Base-by-base conservation (phyloP, 768 basidiomycete genomes). In the Mycena vitilis region DNA sequence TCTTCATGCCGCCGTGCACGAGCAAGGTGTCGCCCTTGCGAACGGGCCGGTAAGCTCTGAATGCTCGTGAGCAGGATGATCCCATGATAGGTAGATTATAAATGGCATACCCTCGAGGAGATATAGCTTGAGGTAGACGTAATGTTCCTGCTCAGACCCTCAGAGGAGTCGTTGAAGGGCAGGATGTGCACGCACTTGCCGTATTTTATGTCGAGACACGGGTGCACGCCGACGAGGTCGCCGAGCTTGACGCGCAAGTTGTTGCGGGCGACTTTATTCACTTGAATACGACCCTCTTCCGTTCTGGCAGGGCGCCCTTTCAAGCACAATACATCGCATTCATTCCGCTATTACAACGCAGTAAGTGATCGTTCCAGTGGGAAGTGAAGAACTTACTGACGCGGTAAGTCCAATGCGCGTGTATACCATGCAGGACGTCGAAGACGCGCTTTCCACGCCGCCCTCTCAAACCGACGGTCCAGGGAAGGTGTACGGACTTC, bases 211-310 rank as follows among this genome's bases (percentile, higher is more conserved):
- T 99, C 97, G 67, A 92, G 88, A 78, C 96, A 98, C 75, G 95
- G 90, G 80, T 99, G 96, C 0, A 99, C 96, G 69, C 94, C 94
- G 78, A 95, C 95, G 62, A 99, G 87, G 80, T 99, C 98, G 49
- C 94, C 97, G 49, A 99, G 91, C 84, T 98, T 99, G 73, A 99
- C 95, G 63, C 97, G 94, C 54, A 99, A 82, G 82, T 99, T 99
- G 84, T 98, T 97, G 65, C 98, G 95, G n/a, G 98, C 98, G 42
- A 99, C 98, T 81, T 99, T 99, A 91, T 99, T 99, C 82, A 99
- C 84, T 75, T 98, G 96, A 71, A 99, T 96, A 78, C 95, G 94
- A 65, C 98, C 97, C 81, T 99, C 98, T 74, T 98, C 98, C 69
- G 10, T 15, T 40, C 30, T 30, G 30, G 30, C 2, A 2, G 40